A percentile compares a stretch with the other conserved stretches of the same genome.
Evolutionary conservation across 345 rosid species (phyloP).

Genomic region (Arabidopsis suecica): DNA sequence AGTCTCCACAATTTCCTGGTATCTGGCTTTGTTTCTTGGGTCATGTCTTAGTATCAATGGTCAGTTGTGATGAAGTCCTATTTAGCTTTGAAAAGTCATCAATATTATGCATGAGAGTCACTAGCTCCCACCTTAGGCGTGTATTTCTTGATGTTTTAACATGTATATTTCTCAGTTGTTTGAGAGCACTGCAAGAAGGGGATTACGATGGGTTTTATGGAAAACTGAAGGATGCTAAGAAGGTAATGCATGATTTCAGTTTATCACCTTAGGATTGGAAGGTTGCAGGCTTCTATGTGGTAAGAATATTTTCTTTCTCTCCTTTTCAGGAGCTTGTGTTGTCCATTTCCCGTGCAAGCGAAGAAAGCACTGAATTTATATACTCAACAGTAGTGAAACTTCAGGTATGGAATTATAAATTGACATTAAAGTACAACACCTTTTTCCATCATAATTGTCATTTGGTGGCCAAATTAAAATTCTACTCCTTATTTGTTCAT

Average conservation of each 20-base stretch:
- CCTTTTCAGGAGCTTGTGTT: slow-evolving; percentile 72
- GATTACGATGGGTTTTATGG: slow-evolving; percentile 65
- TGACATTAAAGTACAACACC: slow-evolving; percentile 11
- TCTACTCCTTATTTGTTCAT: not conserved
- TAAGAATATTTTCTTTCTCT: slow-evolving; percentile 18
- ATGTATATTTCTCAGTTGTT: slow-evolving; percentile 63
- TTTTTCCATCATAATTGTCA: slow-evolving; percentile 19
- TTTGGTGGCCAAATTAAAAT: slow-evolving; percentile 22
- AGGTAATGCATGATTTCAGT: slow-evolving; percentile 55
- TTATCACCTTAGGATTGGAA: slow-evolving; percentile 14
- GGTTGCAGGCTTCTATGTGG: slow-evolving; percentile 25
- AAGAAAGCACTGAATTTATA: slow-evolving; percentile 87
- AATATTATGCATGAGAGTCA: slow-evolving; percentile 9
- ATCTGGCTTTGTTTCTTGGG: slow-evolving; percentile 18
- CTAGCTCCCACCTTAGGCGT: slow-evolving; percentile 12
- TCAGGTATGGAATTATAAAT: slow-evolving; percentile 60
- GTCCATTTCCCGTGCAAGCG: slow-evolving; percentile 78
- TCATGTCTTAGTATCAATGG: slow-evolving; percentile 20
- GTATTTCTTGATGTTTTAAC: slow-evolving; percentile 19
- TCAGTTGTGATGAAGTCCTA: slow-evolving; percentile 12
- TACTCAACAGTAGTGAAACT: slow-evolving; percentile 80
- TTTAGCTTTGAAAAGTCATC: slow-evolving; percentile 21
- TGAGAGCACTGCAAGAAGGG: slow-evolving; percentile 89
- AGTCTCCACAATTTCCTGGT: slow-evolving; percentile 11
- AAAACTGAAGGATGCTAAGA: slow-evolving; percentile 69